Conservation (phyloP, 495 filamentous ascomycete genomes). For the Neurospora pannonica region DNA sequence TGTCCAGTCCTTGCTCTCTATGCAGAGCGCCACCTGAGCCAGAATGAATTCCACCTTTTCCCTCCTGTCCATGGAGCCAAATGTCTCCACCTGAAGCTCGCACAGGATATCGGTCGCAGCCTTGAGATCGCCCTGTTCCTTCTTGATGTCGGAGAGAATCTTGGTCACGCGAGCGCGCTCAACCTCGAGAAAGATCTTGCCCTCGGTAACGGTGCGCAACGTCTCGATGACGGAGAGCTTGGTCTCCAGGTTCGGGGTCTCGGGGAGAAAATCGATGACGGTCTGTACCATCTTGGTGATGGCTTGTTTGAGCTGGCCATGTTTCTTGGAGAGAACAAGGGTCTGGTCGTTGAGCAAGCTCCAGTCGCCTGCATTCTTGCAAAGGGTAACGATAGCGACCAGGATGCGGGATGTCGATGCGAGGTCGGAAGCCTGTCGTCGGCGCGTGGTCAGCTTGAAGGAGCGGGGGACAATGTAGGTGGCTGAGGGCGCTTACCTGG, state of each 20-base stretch:
- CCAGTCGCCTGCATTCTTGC: conserved; percentile 90
- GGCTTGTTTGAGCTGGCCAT: conserved; percentile 98
- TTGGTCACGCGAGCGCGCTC: conserved; percentile 91
- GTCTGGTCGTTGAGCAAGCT: conserved; percentile 91
- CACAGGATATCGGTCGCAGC: conserved; percentile 88
- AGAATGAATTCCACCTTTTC: conserved; percentile 99
- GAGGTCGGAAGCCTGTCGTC: conserved; percentile 74
- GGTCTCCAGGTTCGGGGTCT: conserved; percentile 64
- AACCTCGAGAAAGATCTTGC: conserved; percentile 99
- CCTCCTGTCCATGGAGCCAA: conserved; percentile 91
- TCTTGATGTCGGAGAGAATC: conserved; percentile 94
- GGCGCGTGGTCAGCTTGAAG: conserved; percentile 7
- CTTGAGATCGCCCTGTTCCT: conserved; percentile 80
- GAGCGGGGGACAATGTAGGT: background rate
- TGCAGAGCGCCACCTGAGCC: conserved; percentile 88
- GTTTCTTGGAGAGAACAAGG: conserved; percentile 92
- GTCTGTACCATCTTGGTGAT: conserved; percentile 98
- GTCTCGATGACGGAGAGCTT: conserved; percentile 93
- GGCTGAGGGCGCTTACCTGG: conserved; percentile 52
- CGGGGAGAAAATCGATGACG: conserved; percentile 85
- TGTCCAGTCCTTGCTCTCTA: conserved; percentile 91
- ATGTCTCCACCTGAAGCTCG: conserved; percentile 97
- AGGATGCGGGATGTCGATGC: conserved; percentile 86
- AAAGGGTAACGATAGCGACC: conserved; percentile 81
- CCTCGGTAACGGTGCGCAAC: conserved; percentile 90